Base-by-base conservation (phyloP, 805 yeast species). In the Starmera quercuum region DNA sequence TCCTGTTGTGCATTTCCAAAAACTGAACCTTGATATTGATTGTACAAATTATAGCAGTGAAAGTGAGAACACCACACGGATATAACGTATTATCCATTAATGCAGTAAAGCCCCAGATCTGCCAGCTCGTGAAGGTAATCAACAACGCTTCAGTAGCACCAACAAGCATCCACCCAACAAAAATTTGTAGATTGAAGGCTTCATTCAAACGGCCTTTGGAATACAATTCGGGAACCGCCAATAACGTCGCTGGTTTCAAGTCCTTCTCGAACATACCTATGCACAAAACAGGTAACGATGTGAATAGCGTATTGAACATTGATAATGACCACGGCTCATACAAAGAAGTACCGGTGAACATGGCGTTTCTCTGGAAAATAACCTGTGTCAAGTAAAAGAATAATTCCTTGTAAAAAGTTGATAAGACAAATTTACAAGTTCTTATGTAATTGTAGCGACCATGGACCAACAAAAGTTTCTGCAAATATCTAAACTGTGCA, bases 191-290 rank as follows among this genome's bases (percentile, higher is more conserved):
- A 49, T 83, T 83, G 60, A 92, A 90, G 4, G 78, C 80, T 51
- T 77, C 72, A 44, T 78, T 82, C 25, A 72, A 61, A 35, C 92
- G 71, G 2, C 97, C 97, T 31, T 69, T 75, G 2, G 76, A 47
- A 53, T 92, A 92, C 19, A 92, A 63, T 56, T 88, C 96, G 0
- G 99, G 99, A 5, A 87, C 83, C 0, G 97, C 92, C 33, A 90
- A 55, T 34, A 92, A 65, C 0, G 97, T 90, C 1, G 92, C 75
- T 1, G 97, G 95, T 31, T 77, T 69, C 53, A 92, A 66, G 50
- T 92, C 99, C 51, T 82, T 83, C 48, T 90, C 95, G 58, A 92
- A 82, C 76, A 88, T 84, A n/a, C 99, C 99, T 34, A 92, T 66
- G 49, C 94, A 83, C 25, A 92, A 58, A 3, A 92, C 97, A 0